Evolutionary conservation across 257 asterid species (phyloP), one percentile per base, ranked within the genome.

Genomic region (Ballota nigra): DNA sequence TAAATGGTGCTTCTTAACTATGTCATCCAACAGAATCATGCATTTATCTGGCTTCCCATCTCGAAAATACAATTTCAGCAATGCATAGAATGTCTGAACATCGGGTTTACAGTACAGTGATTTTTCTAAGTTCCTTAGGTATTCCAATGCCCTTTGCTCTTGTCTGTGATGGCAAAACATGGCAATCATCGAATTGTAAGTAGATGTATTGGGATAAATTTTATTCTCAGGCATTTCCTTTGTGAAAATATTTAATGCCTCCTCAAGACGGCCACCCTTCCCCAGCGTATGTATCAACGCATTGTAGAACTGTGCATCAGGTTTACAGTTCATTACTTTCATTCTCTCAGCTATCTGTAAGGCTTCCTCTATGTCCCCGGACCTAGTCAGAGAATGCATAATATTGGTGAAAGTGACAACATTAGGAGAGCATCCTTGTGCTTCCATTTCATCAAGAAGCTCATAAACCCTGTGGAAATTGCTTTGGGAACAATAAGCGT

Each of bases 401-500:
- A 94, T 74, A 6, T 90, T 86, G 62, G 97, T 91, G 84, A 77
- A 89, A 71, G 77, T 63, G 34, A 72, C 77, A 33, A 72, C 71
- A 72, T 72, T 72, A 63, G 77, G 71, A 72, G 65, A 75, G 62
- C 92, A 85, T 23, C 84, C 85, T 66, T 89, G 83, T 12, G 58
- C 83, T 78, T 82, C 71, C 97, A 91, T 94, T 71, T 94, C 95
- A 58, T 91, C 92, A 68, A 94, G 96, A 33, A 91, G 77, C 76
- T 88, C 95, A 40, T 80, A 72, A 15, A 81, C 92, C 79, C 63
- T 91, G 59, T 19, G 28, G 51, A 88, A 94, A 29, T 86, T 79
- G 65, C 52, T 73, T 40, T 81, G 82, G 0, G 58, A 77, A 78
- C 97, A 91, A 75, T 91, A 88, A 59, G 85, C 86, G 22, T 82